Evolutionary conservation across 1,139 yeast species (phyloP), one percentile per base, ranked within the genome.

Genomic region (Pichia sp.): DNA sequence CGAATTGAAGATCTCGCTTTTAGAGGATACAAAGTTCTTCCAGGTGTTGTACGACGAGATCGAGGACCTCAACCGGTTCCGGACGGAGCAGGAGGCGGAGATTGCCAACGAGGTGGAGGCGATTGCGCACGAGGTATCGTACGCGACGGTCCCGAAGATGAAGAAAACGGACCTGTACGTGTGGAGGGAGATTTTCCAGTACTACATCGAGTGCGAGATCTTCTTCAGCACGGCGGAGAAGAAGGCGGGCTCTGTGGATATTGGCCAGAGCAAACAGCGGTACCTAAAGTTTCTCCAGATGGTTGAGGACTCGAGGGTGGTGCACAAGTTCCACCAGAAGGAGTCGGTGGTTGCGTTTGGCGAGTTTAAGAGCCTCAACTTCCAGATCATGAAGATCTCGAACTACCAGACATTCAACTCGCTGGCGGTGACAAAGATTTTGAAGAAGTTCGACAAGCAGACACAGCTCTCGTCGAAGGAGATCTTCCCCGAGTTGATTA

Each of bases 381-480:
- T 74, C 48, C 80, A 80, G 55, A 68, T 86, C 34, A 65, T 85
- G 42, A 81, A 81, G 62, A 78, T 83, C 8, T 72, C 84, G 41
- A 80, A 81, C 60, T 86, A 83, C 64, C 88, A 84, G 64, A 73
- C 78, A 9, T 75, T 85, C 55, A 86, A 86, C 65, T 73, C 80
- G 31, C 76, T 80, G 49, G 93, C 93, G 0, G 76, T 84, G 45
- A 71, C 78, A 29, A 86, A 86, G 67, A 86, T 86, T 58, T 71
- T 85, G 62, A 86, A 86, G 65, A 86, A 86, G 65, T 86, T 86
- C 63, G 91, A 86, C 63, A 86, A 86, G 66, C 85, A 81, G 62
- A 86, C 93, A 0, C 73, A 82, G 2, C 70, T 86, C 41, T 76
- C 79, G 33, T 75, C 84, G 1, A 75, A 78, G 47, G 57, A 69